Evolutionary conservation across 306 rosid genomes (phyloP).

Genomic region (Sechiopsis laciniata): DNA sequence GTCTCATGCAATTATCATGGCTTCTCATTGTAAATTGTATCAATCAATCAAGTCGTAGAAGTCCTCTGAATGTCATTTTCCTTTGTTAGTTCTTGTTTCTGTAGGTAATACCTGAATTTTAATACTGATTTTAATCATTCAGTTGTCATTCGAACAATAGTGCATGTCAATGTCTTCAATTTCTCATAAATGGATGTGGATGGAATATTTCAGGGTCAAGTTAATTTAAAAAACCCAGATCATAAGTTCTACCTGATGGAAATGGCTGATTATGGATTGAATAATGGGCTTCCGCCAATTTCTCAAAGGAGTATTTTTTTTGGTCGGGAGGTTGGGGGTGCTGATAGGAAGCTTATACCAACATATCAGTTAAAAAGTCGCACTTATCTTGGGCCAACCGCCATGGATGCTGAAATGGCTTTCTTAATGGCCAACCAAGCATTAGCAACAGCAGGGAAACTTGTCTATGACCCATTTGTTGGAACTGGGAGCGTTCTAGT

Average conservation of each 20-base stretch:
- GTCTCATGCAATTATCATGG: slow-evolving; percentile 11
- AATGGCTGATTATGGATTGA: slow-evolving; percentile 61
- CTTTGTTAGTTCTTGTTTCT: slow-evolving; percentile 11
- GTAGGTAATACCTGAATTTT: slow-evolving; percentile 8
- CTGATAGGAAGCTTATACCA: slow-evolving; percentile 87
- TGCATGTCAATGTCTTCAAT: not conserved
- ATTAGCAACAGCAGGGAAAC: slow-evolving; percentile 65
- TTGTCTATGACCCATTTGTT: slow-evolving; percentile 83
- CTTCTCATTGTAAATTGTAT: slow-evolving; percentile 12
- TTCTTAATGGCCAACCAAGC: slow-evolving; percentile 97
- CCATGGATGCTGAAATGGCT: slow-evolving; percentile 98
- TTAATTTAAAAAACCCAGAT: slow-evolving; percentile 71
- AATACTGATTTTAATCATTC: not conserved
- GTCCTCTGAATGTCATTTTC: not conserved
- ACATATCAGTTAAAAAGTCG: slow-evolving; percentile 92
- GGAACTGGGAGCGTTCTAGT: slow-evolving; percentile 95
- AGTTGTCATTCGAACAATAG: not conserved
- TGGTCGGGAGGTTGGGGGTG: slow-evolving; percentile 85
- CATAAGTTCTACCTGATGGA: slow-evolving; percentile 87
- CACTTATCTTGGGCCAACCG: slow-evolving; percentile 95
- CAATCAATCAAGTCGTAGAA: slow-evolving; percentile 6
- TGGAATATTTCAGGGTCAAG: slow-evolving; percentile 56
- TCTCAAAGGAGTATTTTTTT: slow-evolving; percentile 66
- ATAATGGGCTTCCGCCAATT: slow-evolving; percentile 89
- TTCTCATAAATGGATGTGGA: not conserved